These are phyloP conservation scores for Sinapis alba DNA, from an alignment of 441 rosid genomes.

Conservation along the genomic window DNA sequence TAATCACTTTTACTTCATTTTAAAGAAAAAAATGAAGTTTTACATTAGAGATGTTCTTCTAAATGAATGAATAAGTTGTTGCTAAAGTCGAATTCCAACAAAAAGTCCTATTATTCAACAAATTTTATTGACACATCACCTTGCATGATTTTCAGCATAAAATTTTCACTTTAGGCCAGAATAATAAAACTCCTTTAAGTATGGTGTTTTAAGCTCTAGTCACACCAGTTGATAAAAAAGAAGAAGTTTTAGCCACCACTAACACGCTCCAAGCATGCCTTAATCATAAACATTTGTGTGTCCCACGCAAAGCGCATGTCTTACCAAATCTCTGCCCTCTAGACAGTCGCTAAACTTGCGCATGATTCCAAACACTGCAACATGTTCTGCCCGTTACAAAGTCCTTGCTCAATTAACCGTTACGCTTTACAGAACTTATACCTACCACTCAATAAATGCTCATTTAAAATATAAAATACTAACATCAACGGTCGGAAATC, in stretches of 20 bases:
- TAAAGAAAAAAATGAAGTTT: too few relatives aligned
- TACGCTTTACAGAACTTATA: neutral
- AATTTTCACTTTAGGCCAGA: too few relatives aligned
- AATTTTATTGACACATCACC: too few relatives aligned
- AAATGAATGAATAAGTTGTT: too few relatives aligned
- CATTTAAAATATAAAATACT: neutral
- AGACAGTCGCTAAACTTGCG: neutral
- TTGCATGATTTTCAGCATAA: too few relatives aligned
- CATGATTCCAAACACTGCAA: neutral
- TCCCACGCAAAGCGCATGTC: slow-evolving; percentile 11
- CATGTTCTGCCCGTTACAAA: slow-evolving; percentile 30
- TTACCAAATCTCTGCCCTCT: neutral
- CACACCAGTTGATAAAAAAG: too few relatives aligned
- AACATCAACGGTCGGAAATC: neutral
- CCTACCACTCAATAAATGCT: neutral
- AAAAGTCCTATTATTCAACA: too few relatives aligned
- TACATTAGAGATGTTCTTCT: too few relatives aligned
- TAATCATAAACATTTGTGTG: neutral
- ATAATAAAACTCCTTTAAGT: too few relatives aligned
- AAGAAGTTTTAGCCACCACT: neutral
- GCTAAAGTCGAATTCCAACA: too few relatives aligned
- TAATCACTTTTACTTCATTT: too few relatives aligned
- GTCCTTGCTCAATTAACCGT: slow-evolving; percentile 15
- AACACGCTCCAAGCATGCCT: slow-evolving; percentile 8
- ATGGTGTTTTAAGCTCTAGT: too few relatives aligned